Evolutionary conservation across 2,329 filamentous ascomycete species (phyloP).

Genomic region (Karstenula rhodostoma): DNA sequence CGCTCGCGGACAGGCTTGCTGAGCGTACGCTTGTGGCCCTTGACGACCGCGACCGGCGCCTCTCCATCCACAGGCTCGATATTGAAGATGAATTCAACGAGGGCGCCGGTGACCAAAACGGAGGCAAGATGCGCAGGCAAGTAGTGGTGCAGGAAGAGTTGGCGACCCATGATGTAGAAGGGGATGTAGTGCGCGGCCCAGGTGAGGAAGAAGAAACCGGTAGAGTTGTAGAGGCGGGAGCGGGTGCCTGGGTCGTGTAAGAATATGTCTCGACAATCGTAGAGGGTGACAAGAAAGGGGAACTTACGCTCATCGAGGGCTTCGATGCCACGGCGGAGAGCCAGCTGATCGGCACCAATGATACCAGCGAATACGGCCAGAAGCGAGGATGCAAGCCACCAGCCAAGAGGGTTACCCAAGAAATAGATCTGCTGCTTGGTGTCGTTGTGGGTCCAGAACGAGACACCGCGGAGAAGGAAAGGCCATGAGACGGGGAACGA

Average conservation of each 20-base stretch:
- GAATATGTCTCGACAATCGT: slow-evolving; percentile 37
- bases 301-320: slow-evolving; percentile 90
- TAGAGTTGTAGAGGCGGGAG: slow-evolving; percentile 95
- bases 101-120: slow-evolving; percentile 84
- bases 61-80: slow-evolving; percentile 74
- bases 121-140: slow-evolving; percentile 93
- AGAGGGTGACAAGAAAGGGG: not conserved
- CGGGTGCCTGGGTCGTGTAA: slow-evolving; percentile 71
- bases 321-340: slow-evolving; percentile 89
- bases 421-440: slow-evolving; percentile 98
- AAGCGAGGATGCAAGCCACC: slow-evolving; percentile 94
- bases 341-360: slow-evolving; percentile 90
- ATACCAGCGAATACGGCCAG: slow-evolving; percentile 94
- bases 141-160: slow-evolving; percentile 98
- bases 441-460: slow-evolving; percentile 98
- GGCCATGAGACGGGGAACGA: slow-evolving; percentile 97
- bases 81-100: slow-evolving; percentile 96
- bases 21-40: slow-evolving; percentile 52
- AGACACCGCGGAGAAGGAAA: slow-evolving; percentile 94
- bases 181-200: slow-evolving; percentile 98
- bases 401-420: slow-evolving; percentile 93
- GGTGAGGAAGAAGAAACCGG: slow-evolving; percentile 97
- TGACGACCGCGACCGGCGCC: slow-evolving; percentile 38
- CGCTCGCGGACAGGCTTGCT: slow-evolving; percentile 83
- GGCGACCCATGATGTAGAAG: slow-evolving; percentile 97